Conservation (phyloP, 1,139 yeast species). For the Candida tropicalis region DNA sequence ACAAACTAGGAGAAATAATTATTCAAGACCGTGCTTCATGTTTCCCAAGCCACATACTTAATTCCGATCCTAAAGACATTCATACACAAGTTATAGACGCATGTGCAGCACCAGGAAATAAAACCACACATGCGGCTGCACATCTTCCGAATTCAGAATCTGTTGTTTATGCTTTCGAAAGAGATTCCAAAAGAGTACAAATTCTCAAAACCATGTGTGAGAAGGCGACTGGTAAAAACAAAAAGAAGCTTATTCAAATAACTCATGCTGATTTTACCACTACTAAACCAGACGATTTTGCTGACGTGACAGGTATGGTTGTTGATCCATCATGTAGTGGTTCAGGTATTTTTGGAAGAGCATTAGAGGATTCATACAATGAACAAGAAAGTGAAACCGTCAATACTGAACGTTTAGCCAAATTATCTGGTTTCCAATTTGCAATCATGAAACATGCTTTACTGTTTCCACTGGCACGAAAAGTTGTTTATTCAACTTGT, state of each 20-base stretch:
- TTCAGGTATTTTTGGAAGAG: conserved; percentile 93
- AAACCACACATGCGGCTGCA: conserved; percentile 90
- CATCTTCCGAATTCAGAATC: conserved; percentile 27
- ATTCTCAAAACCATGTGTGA: conserved; percentile 77
- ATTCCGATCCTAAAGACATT: conserved; percentile 50
- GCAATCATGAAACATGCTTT: conserved; percentile 88
- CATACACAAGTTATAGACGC: conserved; percentile 77
- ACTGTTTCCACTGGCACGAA: conserved; percentile 71
- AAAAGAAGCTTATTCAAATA: conserved; percentile 56
- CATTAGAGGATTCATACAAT: conserved; percentile 47
- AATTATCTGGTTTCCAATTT: conserved; percentile 82
- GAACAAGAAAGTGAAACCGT: conserved; percentile 41
- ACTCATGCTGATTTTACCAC: conserved; percentile 84
- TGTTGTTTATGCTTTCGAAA: conserved; percentile 78
- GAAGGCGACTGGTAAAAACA: conserved; percentile 66
- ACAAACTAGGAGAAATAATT: conserved; percentile 74
- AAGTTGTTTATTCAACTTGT: conserved; percentile 94
- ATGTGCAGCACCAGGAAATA: conserved; percentile 98
- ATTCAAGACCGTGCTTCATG: conserved; percentile 97
- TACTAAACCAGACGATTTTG: conserved; percentile 60
- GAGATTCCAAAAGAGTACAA: conserved; percentile 72
- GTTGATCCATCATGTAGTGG: conserved; percentile 99
- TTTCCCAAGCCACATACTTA: conserved; percentile 85
- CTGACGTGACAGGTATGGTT: conserved; percentile 73
- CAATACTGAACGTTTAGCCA: conserved; percentile 62